Conservation (phyloP, 768 basidiomycete species). For the Auriscalpium orientale region DNA sequence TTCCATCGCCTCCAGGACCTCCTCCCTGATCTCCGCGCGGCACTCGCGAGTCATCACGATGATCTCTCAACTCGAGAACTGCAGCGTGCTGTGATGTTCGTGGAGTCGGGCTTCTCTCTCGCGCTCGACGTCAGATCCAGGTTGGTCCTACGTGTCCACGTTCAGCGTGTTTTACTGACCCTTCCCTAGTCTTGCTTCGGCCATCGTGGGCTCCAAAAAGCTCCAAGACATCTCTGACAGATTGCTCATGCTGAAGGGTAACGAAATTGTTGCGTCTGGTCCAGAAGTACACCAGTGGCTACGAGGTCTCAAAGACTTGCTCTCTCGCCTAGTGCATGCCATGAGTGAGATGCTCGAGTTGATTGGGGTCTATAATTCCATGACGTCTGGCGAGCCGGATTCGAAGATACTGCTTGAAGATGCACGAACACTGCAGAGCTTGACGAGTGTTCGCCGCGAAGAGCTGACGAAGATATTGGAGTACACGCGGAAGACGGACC, state of each 20-base stretch:
- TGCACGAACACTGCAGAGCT: not conserved
- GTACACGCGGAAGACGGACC: constrained; percentile 20
- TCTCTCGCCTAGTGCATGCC: constrained; percentile 28
- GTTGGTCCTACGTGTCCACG: constrained; percentile 38
- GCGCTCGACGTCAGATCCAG: constrained; percentile 54
- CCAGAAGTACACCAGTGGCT: constrained; percentile 16
- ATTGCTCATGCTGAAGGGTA: constrained; percentile 5
- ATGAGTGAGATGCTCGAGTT: constrained; percentile 15
- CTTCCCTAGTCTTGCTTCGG: constrained; percentile 4
- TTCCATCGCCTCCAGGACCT: constrained; percentile 54
- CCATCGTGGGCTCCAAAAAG: not conserved
- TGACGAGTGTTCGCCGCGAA: constrained; percentile 6
- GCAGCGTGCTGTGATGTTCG: constrained; percentile 64
- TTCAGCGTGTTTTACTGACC: not conserved
- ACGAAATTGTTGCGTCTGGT: constrained; percentile 20
- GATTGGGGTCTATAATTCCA: not conserved
- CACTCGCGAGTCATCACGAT: constrained; percentile 61
- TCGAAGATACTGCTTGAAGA: not conserved
- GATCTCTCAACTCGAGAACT: constrained; percentile 87
- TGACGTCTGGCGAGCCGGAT: not conserved
- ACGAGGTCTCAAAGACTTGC: constrained; percentile 17
- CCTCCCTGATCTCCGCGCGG: constrained; percentile 58
- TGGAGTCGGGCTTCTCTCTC: constrained; percentile 71
- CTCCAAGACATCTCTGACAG: constrained; percentile 7
- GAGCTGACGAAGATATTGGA: constrained; percentile 19